A percentile compares a stretch with the other conserved stretches of the same genome.
Evolutionary conservation across 345 rosid species (phyloP).

Genomic region (Conringia planisiliqua): DNA sequence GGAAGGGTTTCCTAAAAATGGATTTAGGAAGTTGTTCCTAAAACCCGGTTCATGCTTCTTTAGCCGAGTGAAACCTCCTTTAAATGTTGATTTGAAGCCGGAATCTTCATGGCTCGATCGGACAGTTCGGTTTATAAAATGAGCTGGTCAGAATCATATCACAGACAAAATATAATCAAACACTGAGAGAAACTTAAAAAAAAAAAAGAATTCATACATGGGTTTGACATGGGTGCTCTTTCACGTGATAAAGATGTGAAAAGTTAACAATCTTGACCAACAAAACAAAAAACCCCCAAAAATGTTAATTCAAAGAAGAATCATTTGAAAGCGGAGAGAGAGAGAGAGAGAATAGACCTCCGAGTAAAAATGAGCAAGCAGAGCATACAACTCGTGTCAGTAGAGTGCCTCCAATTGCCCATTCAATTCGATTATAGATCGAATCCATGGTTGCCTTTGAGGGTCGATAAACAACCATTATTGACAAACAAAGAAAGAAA

Average conservation of each 20-base stretch:
- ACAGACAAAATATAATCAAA: neutral
- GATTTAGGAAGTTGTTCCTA: too few relatives aligned
- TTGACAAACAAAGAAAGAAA: neutral
- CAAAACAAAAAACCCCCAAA: neutral
- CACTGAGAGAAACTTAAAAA: neutral
- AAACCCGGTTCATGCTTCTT: too few relatives aligned
- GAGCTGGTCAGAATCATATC: too few relatives aligned
- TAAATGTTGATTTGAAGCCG: too few relatives aligned
- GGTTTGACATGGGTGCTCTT: slow-evolving; percentile 50
- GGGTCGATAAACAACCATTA: neutral
- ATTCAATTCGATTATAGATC: slow-evolving; percentile 54
- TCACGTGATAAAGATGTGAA: slow-evolving; percentile 54
- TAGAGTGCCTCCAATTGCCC: slow-evolving; percentile 53
- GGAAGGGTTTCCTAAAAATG: too few relatives aligned
- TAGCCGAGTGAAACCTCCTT: too few relatives aligned
- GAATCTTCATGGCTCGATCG: too few relatives aligned
- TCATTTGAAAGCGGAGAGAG: neutral
- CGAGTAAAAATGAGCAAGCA: slow-evolving; percentile 63
- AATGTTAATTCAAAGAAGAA: neutral
- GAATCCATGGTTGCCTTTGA: slow-evolving; percentile 51
- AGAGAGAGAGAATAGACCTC: slow-evolving; percentile 46
- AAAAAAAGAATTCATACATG: slow-evolving; percentile 55
- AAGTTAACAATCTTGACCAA: slow-evolving; percentile 55
- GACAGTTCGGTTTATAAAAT: too few relatives aligned
- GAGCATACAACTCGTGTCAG: slow-evolving; percentile 47